phyloP scores from a whole-genome alignment of 2,329 filamentous ascomycete species.

The Fusarium pseudocircinatum region DNA sequence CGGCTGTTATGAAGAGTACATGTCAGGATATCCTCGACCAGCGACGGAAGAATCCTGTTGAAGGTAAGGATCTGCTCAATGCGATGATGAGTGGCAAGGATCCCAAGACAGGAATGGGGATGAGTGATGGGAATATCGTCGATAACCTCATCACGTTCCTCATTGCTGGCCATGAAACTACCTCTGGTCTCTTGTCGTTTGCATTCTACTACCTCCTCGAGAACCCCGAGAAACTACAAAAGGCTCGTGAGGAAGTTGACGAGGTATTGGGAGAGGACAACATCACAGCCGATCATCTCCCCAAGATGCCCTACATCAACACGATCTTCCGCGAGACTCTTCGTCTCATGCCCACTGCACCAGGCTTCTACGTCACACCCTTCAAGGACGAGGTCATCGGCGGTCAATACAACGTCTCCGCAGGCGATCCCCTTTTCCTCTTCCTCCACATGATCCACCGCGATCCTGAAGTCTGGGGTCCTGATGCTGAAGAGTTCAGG shows the following conservation, averaged over 20 bases:
- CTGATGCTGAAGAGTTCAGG: neutral
- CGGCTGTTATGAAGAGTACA: neutral
- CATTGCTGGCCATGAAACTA: neutral
- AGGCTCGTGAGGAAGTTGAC: neutral
- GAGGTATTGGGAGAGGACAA: neutral
- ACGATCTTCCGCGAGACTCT: conserved; percentile 14
- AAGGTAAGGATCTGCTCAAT: neutral
- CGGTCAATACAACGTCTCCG: neutral
- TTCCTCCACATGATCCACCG: conserved; percentile 1
- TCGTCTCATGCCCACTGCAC: neutral
- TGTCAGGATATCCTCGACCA: neutral
- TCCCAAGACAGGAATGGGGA: neutral
- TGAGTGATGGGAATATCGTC: neutral
- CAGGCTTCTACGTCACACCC: neutral
- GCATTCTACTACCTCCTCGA: conserved; percentile 2
- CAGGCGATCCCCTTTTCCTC: neutral
- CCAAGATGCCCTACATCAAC: conserved; percentile 6
- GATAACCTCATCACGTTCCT: conserved; percentile 10
- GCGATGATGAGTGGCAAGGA: neutral
- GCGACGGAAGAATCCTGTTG: neutral
- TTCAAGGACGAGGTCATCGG: conserved; percentile 2
- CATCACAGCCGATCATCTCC: neutral
- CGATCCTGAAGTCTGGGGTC: neutral
- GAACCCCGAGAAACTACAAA: neutral
- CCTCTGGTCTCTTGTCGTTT: neutral